A percentile compares a stretch with the other conserved stretches of the same genome.
These are phyloP conservation scores for Noccaea bulbosa DNA, from an alignment of 345 rosid genomes.

Conservation along the genomic window DNA sequence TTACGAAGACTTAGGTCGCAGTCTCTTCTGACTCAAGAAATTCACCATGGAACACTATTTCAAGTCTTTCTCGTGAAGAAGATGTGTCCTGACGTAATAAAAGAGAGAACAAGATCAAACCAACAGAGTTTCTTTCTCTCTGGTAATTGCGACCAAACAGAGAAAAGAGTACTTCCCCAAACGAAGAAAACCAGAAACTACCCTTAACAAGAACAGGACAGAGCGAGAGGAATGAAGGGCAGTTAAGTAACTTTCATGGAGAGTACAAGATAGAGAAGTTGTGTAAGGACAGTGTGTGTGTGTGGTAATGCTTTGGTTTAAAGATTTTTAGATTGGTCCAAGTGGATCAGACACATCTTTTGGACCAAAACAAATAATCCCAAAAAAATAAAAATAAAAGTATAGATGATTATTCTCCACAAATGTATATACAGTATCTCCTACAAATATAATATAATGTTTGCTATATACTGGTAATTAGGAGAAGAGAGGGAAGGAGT, in stretches of 20 bases:
- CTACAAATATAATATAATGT: neutral
- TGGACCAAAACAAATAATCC: slow-evolving; percentile 33
- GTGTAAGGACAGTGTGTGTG: slow-evolving; percentile 28
- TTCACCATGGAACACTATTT: slow-evolving; percentile 53
- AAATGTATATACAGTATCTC: slow-evolving; percentile 35
- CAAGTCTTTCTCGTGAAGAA: slow-evolving; percentile 46
- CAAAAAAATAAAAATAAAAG: neutral
- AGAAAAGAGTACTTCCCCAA: too few relatives aligned
- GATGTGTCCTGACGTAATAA: slow-evolving; percentile 26
- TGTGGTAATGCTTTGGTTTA: slow-evolving; percentile 41
- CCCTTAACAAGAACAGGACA: slow-evolving; percentile 27
- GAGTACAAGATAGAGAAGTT: slow-evolving; percentile 39
- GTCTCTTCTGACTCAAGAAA: slow-evolving; percentile 50
- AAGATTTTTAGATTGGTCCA: slow-evolving; percentile 23
- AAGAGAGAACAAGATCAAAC: slow-evolving; percentile 32
- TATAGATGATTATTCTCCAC: slow-evolving; percentile 38
- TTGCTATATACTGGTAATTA: slow-evolving; percentile 1
- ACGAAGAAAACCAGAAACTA: slow-evolving; percentile 34
- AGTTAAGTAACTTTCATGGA: slow-evolving; percentile 13
- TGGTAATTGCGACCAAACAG: slow-evolving; percentile 27
- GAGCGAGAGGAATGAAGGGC: slow-evolving; percentile 18
- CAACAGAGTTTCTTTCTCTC: slow-evolving; percentile 35
- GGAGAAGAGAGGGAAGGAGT: slow-evolving; percentile 12
- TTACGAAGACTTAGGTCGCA: slow-evolving; percentile 41
- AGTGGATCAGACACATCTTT: slow-evolving; percentile 36